Evolutionary conservation across 768 basidiomycete genomes (phyloP).

Genomic region (Suillus spraguei): DNA sequence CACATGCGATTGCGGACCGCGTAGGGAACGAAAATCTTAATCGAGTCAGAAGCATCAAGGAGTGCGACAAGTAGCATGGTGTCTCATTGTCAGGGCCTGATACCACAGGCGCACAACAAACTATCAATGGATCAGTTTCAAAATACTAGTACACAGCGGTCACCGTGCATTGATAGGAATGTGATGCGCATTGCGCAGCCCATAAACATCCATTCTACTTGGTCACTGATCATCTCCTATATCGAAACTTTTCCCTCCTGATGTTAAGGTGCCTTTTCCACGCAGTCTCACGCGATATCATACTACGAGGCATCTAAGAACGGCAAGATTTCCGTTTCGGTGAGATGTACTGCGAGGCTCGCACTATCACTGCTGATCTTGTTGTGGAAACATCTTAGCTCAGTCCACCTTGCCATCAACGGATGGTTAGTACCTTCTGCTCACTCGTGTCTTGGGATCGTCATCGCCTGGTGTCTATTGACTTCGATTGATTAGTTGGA

Average conservation of each 20-base stretch:
- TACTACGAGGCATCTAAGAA: neutral
- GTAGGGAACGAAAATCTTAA: neutral
- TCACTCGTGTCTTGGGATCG: slow-evolving; percentile 34
- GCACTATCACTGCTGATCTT: neutral
- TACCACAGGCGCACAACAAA: neutral
- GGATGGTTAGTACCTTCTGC: slow-evolving; percentile 37
- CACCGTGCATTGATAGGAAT: neutral
- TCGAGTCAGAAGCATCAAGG: neutral
- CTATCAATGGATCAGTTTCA: neutral
- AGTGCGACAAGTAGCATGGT: neutral
- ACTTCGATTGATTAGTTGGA: too few relatives aligned
- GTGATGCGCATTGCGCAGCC: too few relatives aligned
- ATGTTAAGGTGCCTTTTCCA: neutral
- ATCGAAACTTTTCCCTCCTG: too few relatives aligned
- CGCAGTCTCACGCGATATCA: neutral
- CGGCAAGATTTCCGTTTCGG: neutral
- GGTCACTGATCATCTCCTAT: too few relatives aligned
- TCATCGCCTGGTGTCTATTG: slow-evolving; percentile 28
- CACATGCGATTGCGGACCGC: neutral
- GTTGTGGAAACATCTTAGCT: slow-evolving; percentile 13
- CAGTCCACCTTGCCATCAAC: slow-evolving; percentile 36
- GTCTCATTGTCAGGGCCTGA: neutral
- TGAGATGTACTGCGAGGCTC: neutral
- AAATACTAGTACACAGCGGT: neutral
- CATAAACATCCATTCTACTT: too few relatives aligned